Percentiles rank a stretch among this genome's conserved stretches.
phyloP scores from a whole-genome alignment of 148 eudicot genomes.

The Chenopodium berlandieri region DNA sequence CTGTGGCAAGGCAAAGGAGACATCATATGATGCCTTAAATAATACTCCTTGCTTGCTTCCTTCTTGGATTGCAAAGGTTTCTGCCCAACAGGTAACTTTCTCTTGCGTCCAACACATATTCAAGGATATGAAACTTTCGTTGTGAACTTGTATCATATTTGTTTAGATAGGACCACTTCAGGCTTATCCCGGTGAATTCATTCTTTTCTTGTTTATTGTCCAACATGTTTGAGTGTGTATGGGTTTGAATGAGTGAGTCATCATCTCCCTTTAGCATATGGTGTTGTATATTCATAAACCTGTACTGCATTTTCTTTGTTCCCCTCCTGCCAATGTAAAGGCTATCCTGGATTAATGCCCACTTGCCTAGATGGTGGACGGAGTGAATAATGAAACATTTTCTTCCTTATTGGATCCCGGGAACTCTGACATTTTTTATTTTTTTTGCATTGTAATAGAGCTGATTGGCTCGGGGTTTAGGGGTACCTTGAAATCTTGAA shows the following conservation, averaged over 20 bases:
- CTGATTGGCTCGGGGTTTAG: neutral
- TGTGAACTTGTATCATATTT: conserved; percentile 1
- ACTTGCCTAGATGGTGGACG: neutral
- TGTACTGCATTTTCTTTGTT: neutral
- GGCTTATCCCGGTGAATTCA: neutral
- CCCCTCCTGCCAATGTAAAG: neutral
- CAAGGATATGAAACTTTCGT: neutral
- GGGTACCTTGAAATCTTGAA: neutral
- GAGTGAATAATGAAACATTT: neutral
- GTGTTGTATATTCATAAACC: neutral
- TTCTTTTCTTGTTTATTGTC: neutral
- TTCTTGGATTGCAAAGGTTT: conserved; percentile 93
- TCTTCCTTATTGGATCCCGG: neutral
- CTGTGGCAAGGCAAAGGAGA: conserved; percentile 98
- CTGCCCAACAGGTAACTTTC: conserved; percentile 76
- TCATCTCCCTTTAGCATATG: neutral
- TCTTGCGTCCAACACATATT: neutral
- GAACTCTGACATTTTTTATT: neutral
- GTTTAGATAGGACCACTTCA: neutral
- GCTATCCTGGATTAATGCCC: neutral
- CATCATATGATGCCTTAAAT: conserved; percentile 94
- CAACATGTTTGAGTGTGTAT: conserved; percentile 9
- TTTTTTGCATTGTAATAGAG: neutral
- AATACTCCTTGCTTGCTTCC: conserved; percentile 97
- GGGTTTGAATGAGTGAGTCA: neutral